These are phyloP conservation scores for Sextonia rubra DNA, from an alignment of 164 flowering plant species.

Conservation along the genomic window DNA sequence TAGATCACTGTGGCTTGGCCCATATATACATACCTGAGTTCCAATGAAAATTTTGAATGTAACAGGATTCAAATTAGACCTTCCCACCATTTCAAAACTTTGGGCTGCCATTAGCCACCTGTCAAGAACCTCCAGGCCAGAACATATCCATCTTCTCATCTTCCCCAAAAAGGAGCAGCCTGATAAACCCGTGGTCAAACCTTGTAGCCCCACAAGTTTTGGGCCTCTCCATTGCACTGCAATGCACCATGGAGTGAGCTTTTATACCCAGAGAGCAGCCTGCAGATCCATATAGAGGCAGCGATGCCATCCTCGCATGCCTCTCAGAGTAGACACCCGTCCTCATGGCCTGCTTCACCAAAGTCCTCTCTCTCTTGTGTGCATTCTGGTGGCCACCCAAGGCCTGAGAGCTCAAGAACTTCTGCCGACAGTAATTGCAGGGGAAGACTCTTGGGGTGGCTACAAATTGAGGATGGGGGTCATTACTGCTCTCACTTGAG, in stretches of 20 bases:
- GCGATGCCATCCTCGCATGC: slow-evolving; percentile 64
- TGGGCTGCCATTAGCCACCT: slow-evolving; percentile 18
- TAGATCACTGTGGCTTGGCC: neutral
- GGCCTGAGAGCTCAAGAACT: slow-evolving; percentile 86
- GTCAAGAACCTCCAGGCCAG: slow-evolving; percentile 85
- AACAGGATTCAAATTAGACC: slow-evolving; percentile 27
- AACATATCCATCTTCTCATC: slow-evolving; percentile 47
- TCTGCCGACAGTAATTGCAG: slow-evolving; percentile 75
- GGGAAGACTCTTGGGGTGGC: slow-evolving; percentile 58
- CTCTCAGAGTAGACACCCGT: slow-evolving; percentile 62
- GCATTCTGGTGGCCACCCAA: slow-evolving; percentile 91
- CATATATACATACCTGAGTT: neutral
- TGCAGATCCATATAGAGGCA: slow-evolving; percentile 71
- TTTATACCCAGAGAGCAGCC: slow-evolving; percentile 57
- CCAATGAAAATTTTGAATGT: neutral
- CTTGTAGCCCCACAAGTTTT: slow-evolving; percentile 37
- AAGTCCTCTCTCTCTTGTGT: slow-evolving; percentile 71
- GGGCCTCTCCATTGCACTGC: slow-evolving; percentile 22
- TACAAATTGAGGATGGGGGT: slow-evolving; percentile 20
- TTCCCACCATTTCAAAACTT: slow-evolving; percentile 23
- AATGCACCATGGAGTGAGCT: slow-evolving; percentile 66
- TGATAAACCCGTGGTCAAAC: slow-evolving; percentile 45
- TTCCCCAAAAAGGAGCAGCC: slow-evolving; percentile 45
- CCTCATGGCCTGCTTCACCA: slow-evolving; percentile 74
- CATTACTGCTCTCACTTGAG: slow-evolving; percentile 34